Base-by-base conservation (phyloP, 768 basidiomycete genomes). In the Leccinum broughii region DNA sequence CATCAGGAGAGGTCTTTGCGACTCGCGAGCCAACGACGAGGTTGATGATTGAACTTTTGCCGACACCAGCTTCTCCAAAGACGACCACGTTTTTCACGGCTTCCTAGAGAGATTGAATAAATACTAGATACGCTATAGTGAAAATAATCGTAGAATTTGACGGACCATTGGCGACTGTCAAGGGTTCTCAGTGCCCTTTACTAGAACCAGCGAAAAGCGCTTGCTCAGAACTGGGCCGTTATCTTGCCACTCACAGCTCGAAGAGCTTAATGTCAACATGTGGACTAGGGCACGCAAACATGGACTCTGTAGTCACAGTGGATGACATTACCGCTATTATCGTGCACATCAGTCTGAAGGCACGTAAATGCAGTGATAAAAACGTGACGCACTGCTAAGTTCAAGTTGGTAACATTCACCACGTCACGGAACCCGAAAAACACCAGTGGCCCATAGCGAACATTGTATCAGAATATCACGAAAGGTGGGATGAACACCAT, bases 11-110 rank as follows among this genome's bases (percentile, higher is more conserved):
- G 14, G 70, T 72, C 17, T 51, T 54, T 20, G 79, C 79, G 9
- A 59, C 58, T 5, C 70, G 58, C 7, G 64, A 59, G 41, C 72
- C 72, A 20, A 61, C 58, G 48, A 80, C 49, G 64, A 81, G 73
- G 62, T 81, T 81, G 56, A 81, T 56, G 20, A 80, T 62, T 1
- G 77, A 79, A 60, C 81, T 81, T 57, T 81, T 81, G 32, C 76
- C 76, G 39, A 70, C 60, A 37, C 80, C 80, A 9, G 71, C 67
- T 63, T 81, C 78, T n/a, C 80, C 80, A 60, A 81, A 81, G n/a
- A 80, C 41, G 51, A 81, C 56, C 54, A 80, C 66, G 60, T 81
- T 81, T 51, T 57, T 54, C 30, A 39, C 61, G 4, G 61, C 58
- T 28, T 22, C 54, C 63, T 65, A 35, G 32, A 26, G 35, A 41